Base-by-base conservation (phyloP, 2,329 filamentous ascomycete genomes). In the Cercospora sojina region DNA sequence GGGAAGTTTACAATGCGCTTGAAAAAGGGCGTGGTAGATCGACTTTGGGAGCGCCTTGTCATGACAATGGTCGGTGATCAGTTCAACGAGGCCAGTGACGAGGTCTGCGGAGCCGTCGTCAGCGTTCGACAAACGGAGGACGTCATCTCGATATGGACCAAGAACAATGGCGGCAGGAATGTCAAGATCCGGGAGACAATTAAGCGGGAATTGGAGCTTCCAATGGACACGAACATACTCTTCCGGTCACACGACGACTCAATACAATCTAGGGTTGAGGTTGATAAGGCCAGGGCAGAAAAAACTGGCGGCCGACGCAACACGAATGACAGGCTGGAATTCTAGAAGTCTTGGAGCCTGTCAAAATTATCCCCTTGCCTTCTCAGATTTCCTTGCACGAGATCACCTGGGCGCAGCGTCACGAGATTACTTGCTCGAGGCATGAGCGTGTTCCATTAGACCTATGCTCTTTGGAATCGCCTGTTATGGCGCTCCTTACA, bases 121-220 rank as follows among this genome's bases (percentile, higher is more conserved):
- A 98, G 93, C 78, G 91, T 99, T 70, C 87, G 95, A 69, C 96
- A 93, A 75, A 94, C 93, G 51, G 95, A 99, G 81, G 95, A 99
- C 77, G 96, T 98, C 69, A 86, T 99, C 79, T 97, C 93, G 81
- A 93, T 99, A 77, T 99, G 95, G 95, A 96, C 93, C 64, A 91
- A 93, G 79, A 95, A 92, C 74, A 92, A 96, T 76, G 94, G 93
- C 53, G 92, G 93, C 69, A 89, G 92, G 75, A 96, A 97, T 79
- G 90, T 98, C 74, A 97, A 96, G 84, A 97, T 99, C 76, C 90
- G 94, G 91, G 93, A 99, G 82, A 96, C 91, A 35, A 93, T 98
- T 85, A 97, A 96, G 81, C 91, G 92, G 70, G 85, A 96, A 71
- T 88, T 99, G 64, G 87, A 88, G 72, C 91, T 97, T 77, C 94